Conservation (phyloP, 768 basidiomycete species). For the Suillus brevipes region DNA sequence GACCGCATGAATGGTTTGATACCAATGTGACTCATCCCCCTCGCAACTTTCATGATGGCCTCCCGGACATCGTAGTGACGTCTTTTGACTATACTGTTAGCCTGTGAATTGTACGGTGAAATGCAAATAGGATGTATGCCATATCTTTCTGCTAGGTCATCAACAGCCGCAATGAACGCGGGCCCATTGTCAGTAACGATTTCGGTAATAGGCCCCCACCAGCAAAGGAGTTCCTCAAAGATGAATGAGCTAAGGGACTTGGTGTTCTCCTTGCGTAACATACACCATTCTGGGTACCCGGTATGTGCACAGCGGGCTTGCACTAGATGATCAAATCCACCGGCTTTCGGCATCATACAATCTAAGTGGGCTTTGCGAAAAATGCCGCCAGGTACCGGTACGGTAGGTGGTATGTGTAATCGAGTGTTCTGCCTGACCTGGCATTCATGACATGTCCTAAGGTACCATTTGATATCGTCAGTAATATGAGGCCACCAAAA, state of each 20-base stretch:
- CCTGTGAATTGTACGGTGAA: not conserved
- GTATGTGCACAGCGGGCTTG: not conserved
- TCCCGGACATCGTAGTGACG: no score
- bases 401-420: not conserved
- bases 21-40: no score
- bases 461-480: not conserved
- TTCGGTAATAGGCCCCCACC: no score
- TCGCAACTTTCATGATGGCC: no score
- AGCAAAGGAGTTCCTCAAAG: no score
- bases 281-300: not conserved
- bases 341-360: not conserved
- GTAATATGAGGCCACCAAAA: constrained; percentile 10
- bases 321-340: constrained; percentile 21
- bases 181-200: constrained; percentile 2
- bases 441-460: not conserved
- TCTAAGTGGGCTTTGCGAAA: not conserved
- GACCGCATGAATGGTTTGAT: no score
- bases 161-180: not conserved
- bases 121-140: not conserved
- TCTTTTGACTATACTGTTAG: not conserved
- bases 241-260: no score
- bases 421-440: not conserved
- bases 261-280: no score
- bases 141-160: not conserved
- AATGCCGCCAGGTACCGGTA: not conserved